Percentiles rank a stretch among this genome's conserved stretches.
Evolutionary conservation across 805 yeast genomes (phyloP).

Genomic region (Schwanniomyces yamadae): DNA sequence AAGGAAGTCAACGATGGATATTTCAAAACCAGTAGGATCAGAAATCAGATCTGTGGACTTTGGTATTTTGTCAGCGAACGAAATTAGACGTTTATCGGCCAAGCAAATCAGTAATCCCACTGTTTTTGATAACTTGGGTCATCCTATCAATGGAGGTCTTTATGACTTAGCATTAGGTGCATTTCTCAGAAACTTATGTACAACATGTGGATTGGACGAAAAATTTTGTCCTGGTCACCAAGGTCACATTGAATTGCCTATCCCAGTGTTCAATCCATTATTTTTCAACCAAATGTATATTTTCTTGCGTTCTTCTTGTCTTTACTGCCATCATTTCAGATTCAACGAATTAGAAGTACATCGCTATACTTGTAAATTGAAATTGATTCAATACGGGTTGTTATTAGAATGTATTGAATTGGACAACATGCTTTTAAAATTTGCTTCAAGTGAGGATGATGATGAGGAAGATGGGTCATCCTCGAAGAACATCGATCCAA

Average conservation of each 20-base stretch:
- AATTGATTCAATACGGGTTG: constrained; percentile 84
- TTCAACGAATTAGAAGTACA: constrained; percentile 70
- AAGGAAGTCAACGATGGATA: constrained; percentile 64
- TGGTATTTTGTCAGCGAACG: constrained; percentile 76
- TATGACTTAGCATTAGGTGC: constrained; percentile 97
- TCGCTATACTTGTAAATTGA: constrained; percentile 71
- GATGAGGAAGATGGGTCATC: constrained; percentile 49
- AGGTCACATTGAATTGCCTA: constrained; percentile 96
- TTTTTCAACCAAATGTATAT: constrained; percentile 90
- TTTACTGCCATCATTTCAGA: constrained; percentile 86
- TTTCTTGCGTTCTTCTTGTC: constrained; percentile 78
- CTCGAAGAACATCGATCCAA: constrained; percentile 36
- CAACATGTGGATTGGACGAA: constrained; percentile 95
- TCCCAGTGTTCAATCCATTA: constrained; percentile 91
- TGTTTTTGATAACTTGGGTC: constrained; percentile 94
- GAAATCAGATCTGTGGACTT: constrained; percentile 92
- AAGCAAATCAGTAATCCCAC: constrained; percentile 94
- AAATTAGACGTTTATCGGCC: constrained; percentile 83
- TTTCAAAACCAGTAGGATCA: constrained; percentile 94
- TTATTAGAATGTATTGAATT: constrained; percentile 73
- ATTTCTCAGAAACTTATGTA: constrained; percentile 80
- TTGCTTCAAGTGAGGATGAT: constrained; percentile 35
- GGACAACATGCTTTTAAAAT: constrained; percentile 56
- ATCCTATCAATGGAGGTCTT: constrained; percentile 90
- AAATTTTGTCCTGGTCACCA: constrained; percentile 96